A percentile compares a stretch with the other conserved stretches of the same genome.
These are phyloP conservation scores for Corylus avellana DNA, from an alignment of 306 rosid species.

Conservation along the genomic window DNA sequence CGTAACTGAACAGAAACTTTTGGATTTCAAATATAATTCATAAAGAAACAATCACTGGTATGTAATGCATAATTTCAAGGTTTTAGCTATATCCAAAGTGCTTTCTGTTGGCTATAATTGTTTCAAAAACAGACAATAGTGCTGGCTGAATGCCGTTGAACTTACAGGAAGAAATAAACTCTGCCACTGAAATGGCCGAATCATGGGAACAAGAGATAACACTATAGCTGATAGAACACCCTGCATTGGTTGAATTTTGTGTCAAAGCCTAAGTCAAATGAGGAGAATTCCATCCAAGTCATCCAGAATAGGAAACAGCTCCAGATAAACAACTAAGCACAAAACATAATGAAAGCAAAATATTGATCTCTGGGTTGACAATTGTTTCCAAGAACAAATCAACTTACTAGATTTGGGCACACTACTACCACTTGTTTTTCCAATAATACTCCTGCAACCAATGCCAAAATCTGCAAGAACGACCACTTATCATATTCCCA, in stretches of 20 bases:
- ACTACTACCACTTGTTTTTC: slow-evolving; percentile 81
- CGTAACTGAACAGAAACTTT: not conserved
- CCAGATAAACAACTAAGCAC: slow-evolving; percentile 11
- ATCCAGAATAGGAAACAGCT: slow-evolving; percentile 18
- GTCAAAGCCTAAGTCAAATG: slow-evolving; percentile 26
- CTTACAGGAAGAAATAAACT: slow-evolving; percentile 94
- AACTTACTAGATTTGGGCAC: slow-evolving; percentile 79
- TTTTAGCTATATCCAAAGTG: not conserved
- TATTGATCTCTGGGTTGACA: slow-evolving; percentile 9
- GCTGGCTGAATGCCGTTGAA: slow-evolving; percentile 25
- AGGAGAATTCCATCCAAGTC: slow-evolving; percentile 1
- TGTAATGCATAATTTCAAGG: not conserved
- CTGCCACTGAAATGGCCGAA: slow-evolving; percentile 98
- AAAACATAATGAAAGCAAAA: slow-evolving; percentile 29
- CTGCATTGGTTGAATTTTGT: slow-evolving; percentile 54
- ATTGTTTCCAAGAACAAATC: slow-evolving; percentile 16
- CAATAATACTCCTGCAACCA: slow-evolving; percentile 73
- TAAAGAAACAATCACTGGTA: not conserved
- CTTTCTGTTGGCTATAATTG: not conserved
- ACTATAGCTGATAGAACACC: slow-evolving; percentile 85
- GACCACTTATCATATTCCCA: slow-evolving; percentile 22
- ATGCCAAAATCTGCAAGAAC: slow-evolving; percentile 67
- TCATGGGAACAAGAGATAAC: slow-evolving; percentile 76
- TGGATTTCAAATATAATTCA: not conserved
- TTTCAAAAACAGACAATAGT: slow-evolving; percentile 3